phyloP scores from a whole-genome alignment of 371 early-diverging fungal genomes.

The Dinochytrium kinnereticum region DNA sequence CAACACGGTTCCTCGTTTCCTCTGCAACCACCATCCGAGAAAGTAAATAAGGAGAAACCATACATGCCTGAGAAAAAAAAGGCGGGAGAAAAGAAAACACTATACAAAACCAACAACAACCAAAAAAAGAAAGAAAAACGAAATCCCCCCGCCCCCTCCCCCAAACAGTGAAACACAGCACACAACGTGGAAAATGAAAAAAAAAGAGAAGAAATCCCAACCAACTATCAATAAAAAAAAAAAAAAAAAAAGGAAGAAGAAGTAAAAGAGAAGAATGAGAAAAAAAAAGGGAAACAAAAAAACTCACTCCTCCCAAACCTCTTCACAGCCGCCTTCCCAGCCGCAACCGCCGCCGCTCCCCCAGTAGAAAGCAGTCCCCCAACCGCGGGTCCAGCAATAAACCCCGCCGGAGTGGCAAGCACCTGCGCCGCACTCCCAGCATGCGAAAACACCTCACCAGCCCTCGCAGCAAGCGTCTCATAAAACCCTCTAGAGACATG shows the following conservation, averaged over 20 bases:
- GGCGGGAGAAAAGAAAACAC: not conserved
- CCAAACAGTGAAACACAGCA: not conserved
- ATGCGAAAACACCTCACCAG: constrained; percentile 35
- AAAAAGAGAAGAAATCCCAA: not conserved
- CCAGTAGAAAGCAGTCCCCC: constrained; percentile 31
- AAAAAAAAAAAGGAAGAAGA: not conserved
- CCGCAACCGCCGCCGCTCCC: constrained; percentile 35
- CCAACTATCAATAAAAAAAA: not conserved
- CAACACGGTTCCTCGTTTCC: constrained; percentile 24
- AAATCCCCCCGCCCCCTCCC: not conserved
- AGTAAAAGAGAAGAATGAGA: not conserved
- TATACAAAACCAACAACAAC: too few species aligned
- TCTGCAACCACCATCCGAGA: constrained; percentile 8
- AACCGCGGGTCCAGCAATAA: constrained; percentile 32
- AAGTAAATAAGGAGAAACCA: not conserved
- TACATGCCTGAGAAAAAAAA: not conserved
- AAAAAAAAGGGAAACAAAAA: not conserved
- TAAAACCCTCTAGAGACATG: constrained; percentile 31
- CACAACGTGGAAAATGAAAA: not conserved
- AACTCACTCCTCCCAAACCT: constrained; percentile 37
- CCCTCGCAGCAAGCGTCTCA: constrained; percentile 34
- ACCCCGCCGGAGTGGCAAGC: constrained; percentile 26
- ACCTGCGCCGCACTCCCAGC: constrained; percentile 38
- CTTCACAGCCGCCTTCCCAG: constrained; percentile 33
- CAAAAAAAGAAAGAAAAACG: not conserved